Evolutionary conservation across 2,329 filamentous ascomycete genomes (phyloP), one percentile per base, ranked within the genome.

Genomic region (Cercospora berteroae): DNA sequence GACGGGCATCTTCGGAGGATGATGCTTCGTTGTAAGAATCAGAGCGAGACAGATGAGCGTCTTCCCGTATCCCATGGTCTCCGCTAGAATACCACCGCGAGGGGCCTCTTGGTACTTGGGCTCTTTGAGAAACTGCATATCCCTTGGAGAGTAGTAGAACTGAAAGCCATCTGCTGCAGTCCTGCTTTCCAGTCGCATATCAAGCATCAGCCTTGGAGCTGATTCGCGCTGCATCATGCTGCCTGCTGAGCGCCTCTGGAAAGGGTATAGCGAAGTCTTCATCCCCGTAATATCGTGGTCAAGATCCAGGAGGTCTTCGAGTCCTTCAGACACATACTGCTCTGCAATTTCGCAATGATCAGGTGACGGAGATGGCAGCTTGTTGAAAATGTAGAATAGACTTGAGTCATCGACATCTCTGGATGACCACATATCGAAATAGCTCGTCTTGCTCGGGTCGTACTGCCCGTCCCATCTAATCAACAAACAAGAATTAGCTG

Each of bases 151-250:
- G 71, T 89, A 90, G 75, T 91, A 96, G 81, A 89, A 97, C 0
- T 74, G 72, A 0, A 79, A 76, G 0, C 88, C 90, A 4, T 83
- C 79, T 31, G 91, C 90, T 60, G 91, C 89, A 1, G 75, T 74
- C 1, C 87, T 81, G 4, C 80, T 72, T 60, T 88, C 84, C 2
- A 96, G 81, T 5, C 94, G 86, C 9, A 94, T 92, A 77, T 97
- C 94, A 8, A 93, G 79, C 5, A 87, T 81, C 29, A 86, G 82
- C 5, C 84, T 83, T 0, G 90, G 88, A 23, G 88, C 84, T 5
- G 85, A 79, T 78, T 98, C 94, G 63, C 90, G 88, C 76, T 95
- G 90, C 18, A 97, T 80, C 93, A 98, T 97, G 29, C 90, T 77
- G 4, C 91, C 92, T 0, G 90, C 90, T 0, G 93, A 94, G 55